Evolutionary conservation across 2,329 filamentous ascomycete genomes (phyloP).

Genomic region (Tetracladium maxilliforme): DNA sequence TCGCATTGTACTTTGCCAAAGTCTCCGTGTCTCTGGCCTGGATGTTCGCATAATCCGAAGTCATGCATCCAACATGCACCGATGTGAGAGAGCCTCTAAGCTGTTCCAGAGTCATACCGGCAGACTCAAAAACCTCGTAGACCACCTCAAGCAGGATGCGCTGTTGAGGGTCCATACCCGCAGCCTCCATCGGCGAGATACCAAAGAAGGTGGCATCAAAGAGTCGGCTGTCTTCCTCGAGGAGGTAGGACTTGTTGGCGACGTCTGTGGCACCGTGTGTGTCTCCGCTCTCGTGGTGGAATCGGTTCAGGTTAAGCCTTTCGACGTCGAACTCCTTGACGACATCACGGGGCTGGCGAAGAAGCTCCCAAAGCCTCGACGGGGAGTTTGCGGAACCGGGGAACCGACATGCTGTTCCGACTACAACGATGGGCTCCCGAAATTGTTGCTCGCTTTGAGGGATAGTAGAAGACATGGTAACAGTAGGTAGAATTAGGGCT

Average conservation of each 20-base stretch:
- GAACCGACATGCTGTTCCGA: slow-evolving; percentile 35
- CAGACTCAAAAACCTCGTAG: slow-evolving; percentile 10
- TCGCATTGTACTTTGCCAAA: slow-evolving; percentile 13
- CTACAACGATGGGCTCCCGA: slow-evolving; percentile 35
- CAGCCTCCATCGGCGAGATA: slow-evolving; percentile 8
- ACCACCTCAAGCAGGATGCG: slow-evolving; percentile 10
- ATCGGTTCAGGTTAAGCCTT: not conserved
- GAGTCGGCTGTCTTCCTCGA: slow-evolving; percentile 1
- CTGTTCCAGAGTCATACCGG: slow-evolving; percentile 8
- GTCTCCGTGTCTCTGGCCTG: slow-evolving; percentile 5
- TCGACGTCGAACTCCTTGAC: not conserved
- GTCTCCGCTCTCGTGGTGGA: slow-evolving; percentile 2
- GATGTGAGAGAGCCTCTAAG: slow-evolving; percentile 8
- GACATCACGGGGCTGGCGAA: not conserved
- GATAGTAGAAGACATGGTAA: too few relatives aligned
- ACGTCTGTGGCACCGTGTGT: slow-evolving; percentile 2
- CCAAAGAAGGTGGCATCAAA: slow-evolving; percentile 10
- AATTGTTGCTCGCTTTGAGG: too few relatives aligned
- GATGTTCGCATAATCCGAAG: slow-evolving; percentile 5
- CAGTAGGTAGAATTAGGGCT: too few relatives aligned
- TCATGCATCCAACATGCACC: slow-evolving; percentile 10
- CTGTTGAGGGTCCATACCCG: slow-evolving; percentile 12
- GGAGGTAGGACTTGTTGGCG: slow-evolving; percentile 3
- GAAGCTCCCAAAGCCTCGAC: slow-evolving; percentile 9
- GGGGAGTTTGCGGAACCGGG: slow-evolving; percentile 30